Evolutionary conservation across 169 alveolate genomes (phyloP).

Genomic region (Plasmodium falciparum): DNA sequence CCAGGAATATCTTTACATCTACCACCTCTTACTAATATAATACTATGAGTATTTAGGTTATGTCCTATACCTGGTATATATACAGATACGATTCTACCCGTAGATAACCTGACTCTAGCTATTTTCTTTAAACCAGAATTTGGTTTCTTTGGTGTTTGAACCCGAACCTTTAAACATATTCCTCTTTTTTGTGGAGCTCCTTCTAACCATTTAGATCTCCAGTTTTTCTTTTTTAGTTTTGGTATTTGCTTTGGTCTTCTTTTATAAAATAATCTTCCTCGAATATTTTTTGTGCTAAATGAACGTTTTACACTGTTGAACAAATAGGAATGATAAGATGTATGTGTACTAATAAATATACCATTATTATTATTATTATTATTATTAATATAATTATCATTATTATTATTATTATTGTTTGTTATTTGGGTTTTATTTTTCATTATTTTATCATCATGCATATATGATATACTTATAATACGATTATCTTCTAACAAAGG

Average conservation of each 20-base stretch:
- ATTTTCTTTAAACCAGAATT: constrained; percentile 90
- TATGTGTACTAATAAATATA: neutral
- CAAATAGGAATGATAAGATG: neutral
- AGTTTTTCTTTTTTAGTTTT: constrained; percentile 84
- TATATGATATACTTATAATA: too few species aligned
- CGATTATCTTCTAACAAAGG: too few species aligned
- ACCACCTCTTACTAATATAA: constrained; percentile 90
- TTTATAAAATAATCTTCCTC: constrained; percentile 86
- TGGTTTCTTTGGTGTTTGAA: constrained; percentile 89
- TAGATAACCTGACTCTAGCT: constrained; percentile 88
- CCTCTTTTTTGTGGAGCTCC: constrained; percentile 89
- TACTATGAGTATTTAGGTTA: constrained; percentile 88
- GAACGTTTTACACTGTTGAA: neutral
- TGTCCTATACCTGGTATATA: constrained; percentile 91
- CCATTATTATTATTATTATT: neutral
- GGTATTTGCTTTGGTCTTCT: constrained; percentile 88
- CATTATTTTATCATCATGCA: too few species aligned
- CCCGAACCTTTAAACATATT: constrained; percentile 84
- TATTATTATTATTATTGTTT: neutral
- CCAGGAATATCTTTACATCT: constrained; percentile 90
- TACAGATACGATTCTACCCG: constrained; percentile 88
- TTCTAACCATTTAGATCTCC: constrained; percentile 89
- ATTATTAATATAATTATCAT: too few species aligned
- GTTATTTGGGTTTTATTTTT: too few species aligned
- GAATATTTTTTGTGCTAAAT: constrained; percentile 84